Conservation (phyloP, 2,329 filamentous ascomycete genomes). For the Hymenoscyphus repandus region DNA sequence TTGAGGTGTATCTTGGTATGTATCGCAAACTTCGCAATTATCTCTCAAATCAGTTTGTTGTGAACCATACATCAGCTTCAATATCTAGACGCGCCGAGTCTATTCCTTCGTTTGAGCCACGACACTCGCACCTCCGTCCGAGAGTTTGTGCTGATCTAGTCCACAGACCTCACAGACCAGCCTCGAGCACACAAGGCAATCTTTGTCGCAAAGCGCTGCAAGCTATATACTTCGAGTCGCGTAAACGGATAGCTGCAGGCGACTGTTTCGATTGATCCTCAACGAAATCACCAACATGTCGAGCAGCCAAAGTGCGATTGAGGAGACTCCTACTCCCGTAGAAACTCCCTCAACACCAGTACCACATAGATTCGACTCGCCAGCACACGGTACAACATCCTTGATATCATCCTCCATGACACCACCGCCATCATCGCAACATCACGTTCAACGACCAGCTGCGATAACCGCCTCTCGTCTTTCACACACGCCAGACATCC, state of each 20-base stretch:
- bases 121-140: neutral
- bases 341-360: slow-evolving; percentile 22
- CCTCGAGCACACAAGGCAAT: neutral
- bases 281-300: slow-evolving; percentile 10
- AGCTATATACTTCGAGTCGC: neutral
- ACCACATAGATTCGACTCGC: slow-evolving; percentile 14
- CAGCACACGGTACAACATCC: slow-evolving; percentile 9
- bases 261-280: neutral
- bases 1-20: no score
- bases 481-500: slow-evolving; percentile 16
- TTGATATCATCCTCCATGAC: slow-evolving; percentile 43
- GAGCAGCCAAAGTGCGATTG: slow-evolving; percentile 25
- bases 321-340: slow-evolving; percentile 19
- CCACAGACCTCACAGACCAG: neutral
- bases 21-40: no score
- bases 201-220: neutral
- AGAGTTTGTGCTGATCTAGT: neutral
- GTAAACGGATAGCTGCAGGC: neutral
- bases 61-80: no score
- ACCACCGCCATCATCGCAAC: slow-evolving; percentile 58
- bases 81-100: neutral
- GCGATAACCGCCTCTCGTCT: slow-evolving; percentile 6
- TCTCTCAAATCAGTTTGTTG: no score
- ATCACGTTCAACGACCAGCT: slow-evolving; percentile 30
- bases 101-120: neutral